Evolutionary conservation across 331 rosid genomes (phyloP).

Genomic region (Phaseolus coccineus): DNA sequence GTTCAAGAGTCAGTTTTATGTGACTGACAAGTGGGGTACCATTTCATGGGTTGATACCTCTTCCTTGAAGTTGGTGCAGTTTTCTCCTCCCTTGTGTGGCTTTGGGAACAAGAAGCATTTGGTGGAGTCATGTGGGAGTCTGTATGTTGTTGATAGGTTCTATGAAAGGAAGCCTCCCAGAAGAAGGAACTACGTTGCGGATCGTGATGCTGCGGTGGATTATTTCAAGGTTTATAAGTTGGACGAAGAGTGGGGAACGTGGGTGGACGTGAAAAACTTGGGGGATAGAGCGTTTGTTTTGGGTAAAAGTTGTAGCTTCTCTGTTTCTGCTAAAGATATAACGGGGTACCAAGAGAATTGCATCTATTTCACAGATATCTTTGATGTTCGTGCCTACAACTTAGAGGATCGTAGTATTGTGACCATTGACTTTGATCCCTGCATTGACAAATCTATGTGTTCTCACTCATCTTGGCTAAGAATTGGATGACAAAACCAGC

Average conservation of each 20-base stretch:
- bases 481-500: constrained; percentile 6
- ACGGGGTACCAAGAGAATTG: constrained; percentile 53
- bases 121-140: constrained; percentile 62
- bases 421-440: neutral
- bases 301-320: constrained; percentile 51
- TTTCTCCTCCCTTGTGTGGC: constrained; percentile 53
- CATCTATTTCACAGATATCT: constrained; percentile 48
- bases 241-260: constrained; percentile 66
- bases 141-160: constrained; percentile 59
- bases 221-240: constrained; percentile 58
- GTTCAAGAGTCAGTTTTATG: constrained; percentile 61
- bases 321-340: constrained; percentile 50
- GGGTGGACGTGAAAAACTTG: constrained; percentile 62
- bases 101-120: constrained; percentile 55
- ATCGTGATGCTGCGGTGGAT: constrained; percentile 29
- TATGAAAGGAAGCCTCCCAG: constrained; percentile 28
- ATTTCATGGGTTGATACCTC: constrained; percentile 56
- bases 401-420: constrained; percentile 35
- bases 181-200: neutral
- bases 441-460: constrained; percentile 17
- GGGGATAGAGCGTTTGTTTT: constrained; percentile 56
- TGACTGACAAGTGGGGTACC: constrained; percentile 55
- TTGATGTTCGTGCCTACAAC: constrained; percentile 37
- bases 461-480: constrained; percentile 41
- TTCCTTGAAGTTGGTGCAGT: constrained; percentile 53